Evolutionary conservation across 441 rosid genomes (phyloP).

Genomic region (Syzygium malaccense): DNA sequence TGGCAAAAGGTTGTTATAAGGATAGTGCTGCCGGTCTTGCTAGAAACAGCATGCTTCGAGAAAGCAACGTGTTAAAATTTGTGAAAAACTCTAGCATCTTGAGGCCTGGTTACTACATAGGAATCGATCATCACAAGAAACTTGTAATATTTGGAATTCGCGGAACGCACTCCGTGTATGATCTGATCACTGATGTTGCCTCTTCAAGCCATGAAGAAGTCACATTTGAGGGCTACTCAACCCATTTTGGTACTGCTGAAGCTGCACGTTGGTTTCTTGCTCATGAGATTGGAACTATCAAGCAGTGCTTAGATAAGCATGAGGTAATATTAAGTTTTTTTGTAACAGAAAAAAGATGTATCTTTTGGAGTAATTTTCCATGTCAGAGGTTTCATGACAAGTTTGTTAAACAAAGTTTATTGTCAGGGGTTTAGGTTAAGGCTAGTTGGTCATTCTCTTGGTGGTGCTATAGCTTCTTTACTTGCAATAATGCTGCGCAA

Average conservation of each 20-base stretch:
- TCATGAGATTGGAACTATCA: conserved; percentile 66
- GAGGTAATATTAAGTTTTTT: conserved; percentile 28
- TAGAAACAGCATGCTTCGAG: conserved; percentile 77
- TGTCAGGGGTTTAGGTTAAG: conserved; percentile 87
- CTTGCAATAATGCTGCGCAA: conserved; percentile 77
- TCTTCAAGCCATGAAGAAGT: conserved; percentile 73
- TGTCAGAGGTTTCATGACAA: background rate
- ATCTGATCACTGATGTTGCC: conserved; percentile 77
- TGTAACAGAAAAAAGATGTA: background rate
- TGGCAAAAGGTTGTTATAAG: conserved; percentile 80
- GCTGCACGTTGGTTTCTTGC: conserved; percentile 91
- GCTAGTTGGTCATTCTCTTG: conserved; percentile 94
- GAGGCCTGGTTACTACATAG: conserved; percentile 95
- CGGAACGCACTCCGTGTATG: conserved; percentile 81
- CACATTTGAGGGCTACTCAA: conserved; percentile 80
- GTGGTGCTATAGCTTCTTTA: conserved; percentile 84
- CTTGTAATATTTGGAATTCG: conserved; percentile 77
- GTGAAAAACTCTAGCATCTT: conserved; percentile 69
- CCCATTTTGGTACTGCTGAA: conserved; percentile 94
- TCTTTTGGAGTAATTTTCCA: background rate
- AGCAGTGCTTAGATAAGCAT: conserved; percentile 55
- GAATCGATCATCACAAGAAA: conserved; percentile 65
- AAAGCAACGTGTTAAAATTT: conserved; percentile 64
- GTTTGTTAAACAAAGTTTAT: conserved; percentile 13
- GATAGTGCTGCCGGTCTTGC: conserved; percentile 48